Conservation (phyloP, 2,329 filamentous ascomycete species). For the Diaporthe sp. region DNA sequence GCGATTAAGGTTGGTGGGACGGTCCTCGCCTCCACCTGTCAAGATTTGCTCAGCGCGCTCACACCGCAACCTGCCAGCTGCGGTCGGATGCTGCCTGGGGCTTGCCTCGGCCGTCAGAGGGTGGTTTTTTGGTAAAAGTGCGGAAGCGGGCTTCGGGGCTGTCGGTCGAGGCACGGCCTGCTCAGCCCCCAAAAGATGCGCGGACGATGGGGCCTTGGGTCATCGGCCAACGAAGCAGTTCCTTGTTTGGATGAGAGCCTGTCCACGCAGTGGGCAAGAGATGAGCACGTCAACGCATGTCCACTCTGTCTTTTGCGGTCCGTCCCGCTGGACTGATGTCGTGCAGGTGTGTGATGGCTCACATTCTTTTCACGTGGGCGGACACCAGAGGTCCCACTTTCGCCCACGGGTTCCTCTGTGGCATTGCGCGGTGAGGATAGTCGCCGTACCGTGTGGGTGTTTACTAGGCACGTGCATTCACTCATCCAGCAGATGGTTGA, state of each 20-base stretch:
- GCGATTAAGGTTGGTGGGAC: conserved; percentile 21
- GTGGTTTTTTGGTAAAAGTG: rapidly evolving
- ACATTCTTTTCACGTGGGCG: not conserved
- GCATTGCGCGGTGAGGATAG: conserved; percentile 4
- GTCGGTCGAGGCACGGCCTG: conserved; percentile 1
- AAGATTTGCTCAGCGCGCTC: not conserved
- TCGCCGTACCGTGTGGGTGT: not conserved
- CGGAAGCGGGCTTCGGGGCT: not conserved
- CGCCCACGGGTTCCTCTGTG: conserved; percentile 22
- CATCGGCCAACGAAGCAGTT: not conserved
- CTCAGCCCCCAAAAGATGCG: not conserved
- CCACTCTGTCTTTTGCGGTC: not conserved
- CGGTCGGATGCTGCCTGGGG: conserved; percentile 16
- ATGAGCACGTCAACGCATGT: not conserved
- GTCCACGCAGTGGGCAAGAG: not conserved
- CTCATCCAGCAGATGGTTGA: not conserved
- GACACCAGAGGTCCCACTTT: conserved; percentile 14
- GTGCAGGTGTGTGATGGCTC: conserved; percentile 24
- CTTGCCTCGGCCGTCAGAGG: not conserved
- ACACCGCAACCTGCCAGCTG: not conserved
- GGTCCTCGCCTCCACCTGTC: conserved; percentile 21
- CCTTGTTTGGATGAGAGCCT: not conserved
- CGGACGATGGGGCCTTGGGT: not conserved
- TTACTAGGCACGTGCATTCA: not conserved
- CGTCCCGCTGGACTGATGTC: not conserved